Base-by-base conservation (phyloP, 1,139 yeast species). In the Williopsis jadinii region DNA sequence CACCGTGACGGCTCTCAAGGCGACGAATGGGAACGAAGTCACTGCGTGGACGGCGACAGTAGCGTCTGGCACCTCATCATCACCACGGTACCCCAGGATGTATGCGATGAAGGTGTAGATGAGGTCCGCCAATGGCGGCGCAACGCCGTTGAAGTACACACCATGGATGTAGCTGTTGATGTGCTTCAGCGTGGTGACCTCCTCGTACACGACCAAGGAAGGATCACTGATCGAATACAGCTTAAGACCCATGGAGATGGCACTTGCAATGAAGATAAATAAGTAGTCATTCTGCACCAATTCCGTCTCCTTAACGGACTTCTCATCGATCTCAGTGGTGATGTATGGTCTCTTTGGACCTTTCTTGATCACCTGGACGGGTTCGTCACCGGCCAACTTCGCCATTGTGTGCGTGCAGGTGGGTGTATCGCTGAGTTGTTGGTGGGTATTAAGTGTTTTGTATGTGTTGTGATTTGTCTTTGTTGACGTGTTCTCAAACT, bases 121-220 rank as follows among this genome's bases (percentile, higher is more conserved):
- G 44, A 82, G 52, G 35, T 74, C 68, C 6, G 66, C 72, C 34
- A 82, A 61, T 2, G 90, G 88, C 0, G 90, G 88, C 42, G 80
- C 76, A 3, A 71, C 67, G 48, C 76, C 84, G 13, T 79, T 55
- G 53, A 76, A 80, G 50, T 75, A 81, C 35, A 71, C 68, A n/a
- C 87, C 85, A 34, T 64, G 64, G 47, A 70, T 62, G 63, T 84
- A 86, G 45, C 73, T 70, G 43, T 77, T 71, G 39, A 92, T 80
- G 58, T 77, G 78, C 5, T 80, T 79, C 11, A 90, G 85, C 44
- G 79, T 76, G 56, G 80, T 84, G 24, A 73, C 76, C 55, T 82
- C 88, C 54, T 77, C 84, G 51, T 71, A 74, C 8, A 80, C 75
- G 14, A 77, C 74, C 58, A 70, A 32, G 57, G 67, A 42, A 61